Evolutionary conservation across 1,284 basidiomycete species (phyloP).

Genomic region (Boletus albobrunnescens): DNA sequence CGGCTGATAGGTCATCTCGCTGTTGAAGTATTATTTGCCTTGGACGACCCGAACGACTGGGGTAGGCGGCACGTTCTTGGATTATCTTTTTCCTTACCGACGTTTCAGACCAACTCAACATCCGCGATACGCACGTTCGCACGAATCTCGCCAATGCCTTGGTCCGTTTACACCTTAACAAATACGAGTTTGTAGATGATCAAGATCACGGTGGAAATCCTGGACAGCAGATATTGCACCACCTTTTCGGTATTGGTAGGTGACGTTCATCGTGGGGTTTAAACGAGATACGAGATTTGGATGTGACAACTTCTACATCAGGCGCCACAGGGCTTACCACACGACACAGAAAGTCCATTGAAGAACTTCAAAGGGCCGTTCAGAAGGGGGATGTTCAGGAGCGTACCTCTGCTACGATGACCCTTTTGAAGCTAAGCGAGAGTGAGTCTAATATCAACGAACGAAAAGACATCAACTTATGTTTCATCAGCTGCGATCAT

Average conservation of each 20-base stretch:
- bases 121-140: constrained; percentile 8
- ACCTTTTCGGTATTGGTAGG: constrained; percentile 24
- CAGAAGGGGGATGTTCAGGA: constrained; percentile 7
- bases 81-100: background rate
- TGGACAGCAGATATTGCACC: constrained; percentile 5
- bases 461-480: constrained; percentile 1
- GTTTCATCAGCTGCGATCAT: constrained; percentile 5
- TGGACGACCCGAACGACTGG: constrained; percentile 6
- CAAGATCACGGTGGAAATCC: background rate
- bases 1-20: constrained; percentile 21
- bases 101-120: constrained; percentile 6
- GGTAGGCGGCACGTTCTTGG: constrained; percentile 1
- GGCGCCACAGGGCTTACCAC: constrained; percentile 1
- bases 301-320: background rate
- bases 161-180: constrained; percentile 1
- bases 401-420: constrained; percentile 23
- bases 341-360: constrained; percentile 7
- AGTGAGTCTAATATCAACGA: too few species aligned
- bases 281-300: too few species aligned
- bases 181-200: background rate
- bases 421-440: constrained; percentile 5
- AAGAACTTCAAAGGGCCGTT: constrained; percentile 7
- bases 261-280: background rate
- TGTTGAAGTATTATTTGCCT: constrained; percentile 17
- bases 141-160: constrained; percentile 16